These are phyloP conservation scores for Papiliotrema nemorosa DNA, from an alignment of 1,284 basidiomycete species.

Conservation along the genomic window DNA sequence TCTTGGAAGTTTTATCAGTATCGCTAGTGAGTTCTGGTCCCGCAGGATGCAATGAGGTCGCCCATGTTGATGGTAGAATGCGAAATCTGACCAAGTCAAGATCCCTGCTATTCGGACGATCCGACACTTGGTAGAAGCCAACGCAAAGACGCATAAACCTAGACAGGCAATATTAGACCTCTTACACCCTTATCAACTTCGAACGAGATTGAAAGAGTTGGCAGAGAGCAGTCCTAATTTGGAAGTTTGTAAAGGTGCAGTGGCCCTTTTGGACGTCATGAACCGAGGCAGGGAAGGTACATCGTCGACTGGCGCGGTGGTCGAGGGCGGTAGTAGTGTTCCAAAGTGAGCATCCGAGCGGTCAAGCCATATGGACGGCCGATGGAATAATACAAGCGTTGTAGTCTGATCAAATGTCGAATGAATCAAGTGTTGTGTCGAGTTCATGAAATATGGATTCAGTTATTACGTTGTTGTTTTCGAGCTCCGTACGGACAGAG, in stretches of 20 bases:
- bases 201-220: conserved; percentile 27
- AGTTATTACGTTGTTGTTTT: too few relatives aligned
- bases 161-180: conserved; percentile 36
- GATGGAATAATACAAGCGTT: background rate
- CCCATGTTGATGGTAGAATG: conserved; percentile 13
- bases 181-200: conserved; percentile 42
- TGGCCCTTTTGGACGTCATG: conserved; percentile 28
- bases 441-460: too few relatives aligned
- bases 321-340: too few relatives aligned
- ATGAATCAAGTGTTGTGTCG: background rate
- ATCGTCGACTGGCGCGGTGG: background rate
- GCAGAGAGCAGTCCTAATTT: conserved; percentile 22
- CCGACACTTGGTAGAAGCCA: conserved; percentile 41
- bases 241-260: conserved; percentile 26
- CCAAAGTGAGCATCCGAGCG: background rate
- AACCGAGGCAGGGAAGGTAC: conserved; percentile 22
- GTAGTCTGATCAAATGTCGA: too few relatives aligned
- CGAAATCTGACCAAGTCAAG: conserved; percentile 30
- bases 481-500: too few relatives aligned
- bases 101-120: conserved; percentile 37
- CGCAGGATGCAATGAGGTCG: background rate
- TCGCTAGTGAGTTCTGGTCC: conserved; percentile 26
- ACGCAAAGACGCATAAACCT: conserved; percentile 29
- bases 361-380: background rate
- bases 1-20: conserved; percentile 35